Evolutionary conservation across 371 early-diverging fungal genomes (phyloP).

Genomic region (Mortierella sp.): DNA sequence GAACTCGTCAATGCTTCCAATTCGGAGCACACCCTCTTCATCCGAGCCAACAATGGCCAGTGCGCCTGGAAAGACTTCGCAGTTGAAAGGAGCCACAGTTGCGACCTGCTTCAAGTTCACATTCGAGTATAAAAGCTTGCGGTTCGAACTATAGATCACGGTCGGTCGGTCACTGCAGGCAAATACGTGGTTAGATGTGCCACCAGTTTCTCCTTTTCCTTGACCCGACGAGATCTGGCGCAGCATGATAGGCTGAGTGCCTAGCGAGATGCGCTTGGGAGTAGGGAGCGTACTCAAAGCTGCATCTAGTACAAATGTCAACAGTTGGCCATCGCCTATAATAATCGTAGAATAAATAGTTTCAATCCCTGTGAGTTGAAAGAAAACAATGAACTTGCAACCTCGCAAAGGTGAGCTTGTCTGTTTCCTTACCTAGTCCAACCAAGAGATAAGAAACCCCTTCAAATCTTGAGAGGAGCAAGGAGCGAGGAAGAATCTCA

Average conservation of each 20-base stretch:
- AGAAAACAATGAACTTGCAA: neutral
- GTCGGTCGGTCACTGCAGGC: conserved; percentile 88
- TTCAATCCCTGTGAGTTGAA: neutral
- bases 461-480: conserved; percentile 75
- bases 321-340: conserved; percentile 83
- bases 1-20: conserved; percentile 83
- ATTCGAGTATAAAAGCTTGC: conserved; percentile 79
- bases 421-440: conserved; percentile 69
- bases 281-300: conserved; percentile 62
- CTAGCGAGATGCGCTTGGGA: conserved; percentile 79
- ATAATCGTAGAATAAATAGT: neutral
- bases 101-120: conserved; percentile 82
- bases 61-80: conserved; percentile 67
- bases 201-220: neutral
- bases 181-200: conserved; percentile 70
- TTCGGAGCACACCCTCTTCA: conserved; percentile 60
- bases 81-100: conserved; percentile 71
- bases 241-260: conserved; percentile 82
- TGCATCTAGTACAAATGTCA: conserved; percentile 65
- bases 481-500: conserved; percentile 79
- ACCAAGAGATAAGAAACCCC: conserved; percentile 74
- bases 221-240: conserved; percentile 69
- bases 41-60: conserved; percentile 74
- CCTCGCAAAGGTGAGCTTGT: neutral
- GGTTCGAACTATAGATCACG: conserved; percentile 74